These are phyloP conservation scores for Xylaria sp. DNA, from an alignment of 2,329 filamentous ascomycete genomes.

Conservation along the genomic window DNA sequence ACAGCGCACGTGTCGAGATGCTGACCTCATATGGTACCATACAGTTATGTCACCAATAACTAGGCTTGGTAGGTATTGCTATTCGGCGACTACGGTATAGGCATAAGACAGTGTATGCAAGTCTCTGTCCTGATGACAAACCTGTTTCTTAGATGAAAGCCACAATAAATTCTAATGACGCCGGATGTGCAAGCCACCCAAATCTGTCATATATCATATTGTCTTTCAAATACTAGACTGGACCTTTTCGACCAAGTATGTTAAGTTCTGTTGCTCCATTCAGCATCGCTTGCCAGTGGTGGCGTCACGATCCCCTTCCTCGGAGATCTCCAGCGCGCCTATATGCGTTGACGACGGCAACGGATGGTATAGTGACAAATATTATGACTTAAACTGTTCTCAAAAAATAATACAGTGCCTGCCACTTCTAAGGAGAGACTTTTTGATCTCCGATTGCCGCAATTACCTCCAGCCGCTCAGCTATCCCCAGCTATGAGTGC, in stretches of 20 bases:
- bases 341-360: neutral
- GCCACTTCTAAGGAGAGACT: neutral
- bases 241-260: neutral
- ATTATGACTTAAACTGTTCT: neutral
- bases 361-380: neutral
- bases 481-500: neutral
- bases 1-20: slow-evolving; percentile 11
- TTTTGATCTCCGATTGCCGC: neutral
- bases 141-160: slow-evolving; percentile 24
- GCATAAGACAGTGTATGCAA: slow-evolving; percentile 22
- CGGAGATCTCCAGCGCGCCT: neutral
- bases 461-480: slow-evolving; percentile 13
- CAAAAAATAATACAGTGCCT: neutral
- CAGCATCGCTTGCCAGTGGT: neutral
- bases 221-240: neutral
- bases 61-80: too few relatives aligned
- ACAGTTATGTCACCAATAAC: neutral
- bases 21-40: neutral
- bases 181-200: slow-evolving; percentile 37
- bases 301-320: neutral
- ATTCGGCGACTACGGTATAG: slow-evolving; percentile 8
- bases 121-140: slow-evolving; percentile 20
- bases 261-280: neutral
- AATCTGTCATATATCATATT: slow-evolving; percentile 46
- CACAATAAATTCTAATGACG: slow-evolving; percentile 27